Base-by-base conservation (phyloP, 2,329 filamentous ascomycete genomes). In the Corinectria fuckeliana region DNA sequence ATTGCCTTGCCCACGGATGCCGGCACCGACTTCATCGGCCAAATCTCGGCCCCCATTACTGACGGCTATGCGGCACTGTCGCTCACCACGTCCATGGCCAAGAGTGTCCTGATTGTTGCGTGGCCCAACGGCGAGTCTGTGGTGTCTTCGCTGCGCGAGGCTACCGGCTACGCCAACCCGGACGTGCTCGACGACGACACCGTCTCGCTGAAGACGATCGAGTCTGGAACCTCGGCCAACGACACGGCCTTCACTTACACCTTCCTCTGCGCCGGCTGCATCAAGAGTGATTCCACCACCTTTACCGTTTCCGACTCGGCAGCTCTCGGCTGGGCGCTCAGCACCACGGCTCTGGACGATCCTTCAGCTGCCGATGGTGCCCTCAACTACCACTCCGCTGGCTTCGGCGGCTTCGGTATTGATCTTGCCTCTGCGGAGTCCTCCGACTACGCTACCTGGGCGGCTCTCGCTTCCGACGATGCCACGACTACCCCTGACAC, bases 181-280 rank as follows among this genome's bases (percentile, higher is more conserved):
- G 78, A 79, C 0, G 68, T 82, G 32, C 90, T 91, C 72, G 79
- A 80, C 1, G 89, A 89, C 54, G 79, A 85, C 62, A 87, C 88
- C 0, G 54, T 69, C 30, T 47, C 59, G 1, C 30, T 69, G 8
- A 85, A 80, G 30, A 71, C 91, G 21, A 88, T 84, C 0, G 82
- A 87, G 63, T 83, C 90, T 61, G 84, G 82, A 13, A 82, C 83
- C 13, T 81, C 76, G 23, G 77, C 89, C 56, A 88, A 83, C 66
- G 78, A 79, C 14, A 85, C 83, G 23, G 77, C 83, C 63, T 91
- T 85, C 72, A 83, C 83, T 44, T 70, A 90, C 47, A 81, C 89
- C n/a, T 91, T 89, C 76, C 81, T 85, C 45, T 91, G 88, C 74
- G 74, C 87, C 64, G 79, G 80, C 64, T 87, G 85, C 71, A 76